These are phyloP conservation scores for Talaromyces thailandensis DNA, from an alignment of 495 filamentous ascomycete species.

Conservation along the genomic window DNA sequence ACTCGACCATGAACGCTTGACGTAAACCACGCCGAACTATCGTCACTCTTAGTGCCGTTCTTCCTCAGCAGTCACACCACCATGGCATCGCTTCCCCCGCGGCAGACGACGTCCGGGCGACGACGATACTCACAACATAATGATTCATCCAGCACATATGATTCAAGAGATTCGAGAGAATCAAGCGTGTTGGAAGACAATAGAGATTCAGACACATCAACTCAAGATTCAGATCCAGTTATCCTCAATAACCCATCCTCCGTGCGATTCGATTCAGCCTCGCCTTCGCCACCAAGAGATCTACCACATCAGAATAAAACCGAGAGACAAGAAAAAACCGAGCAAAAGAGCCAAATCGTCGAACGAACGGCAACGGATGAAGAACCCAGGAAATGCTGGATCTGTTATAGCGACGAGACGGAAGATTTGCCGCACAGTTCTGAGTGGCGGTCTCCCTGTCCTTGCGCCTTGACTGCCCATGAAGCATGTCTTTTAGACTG, in stretches of 20 bases:
- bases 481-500: conserved; percentile 84
- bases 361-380: conserved; percentile 5
- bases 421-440: conserved; percentile 57
- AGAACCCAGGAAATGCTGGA: conserved; percentile 74
- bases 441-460: conserved; percentile 83
- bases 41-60: not conserved
- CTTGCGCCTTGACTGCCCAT: conserved; percentile 82
- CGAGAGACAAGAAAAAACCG: not conserved
- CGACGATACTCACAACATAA: conserved; percentile 15
- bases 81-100: conserved; percentile 31
- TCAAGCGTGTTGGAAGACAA: not conserved
- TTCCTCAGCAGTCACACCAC: conserved; percentile 1
- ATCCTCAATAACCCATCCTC: conserved; percentile 28
- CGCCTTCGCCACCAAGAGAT: conserved; percentile 4
- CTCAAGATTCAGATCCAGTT: conserved; percentile 33
- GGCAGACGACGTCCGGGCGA: conserved; percentile 22
- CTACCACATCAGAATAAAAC: conserved; percentile 5
- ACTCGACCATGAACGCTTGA: not conserved
- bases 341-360: not conserved
- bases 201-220: not conserved
- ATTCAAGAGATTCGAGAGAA: not conserved
- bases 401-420: conserved; percentile 80
- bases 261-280: conserved; percentile 5
- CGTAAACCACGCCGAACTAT: not conserved
- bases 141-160: conserved; percentile 1